Evolutionary conservation across 345 rosid genomes (phyloP).

Genomic region (Pugionium dolabratum): DNA sequence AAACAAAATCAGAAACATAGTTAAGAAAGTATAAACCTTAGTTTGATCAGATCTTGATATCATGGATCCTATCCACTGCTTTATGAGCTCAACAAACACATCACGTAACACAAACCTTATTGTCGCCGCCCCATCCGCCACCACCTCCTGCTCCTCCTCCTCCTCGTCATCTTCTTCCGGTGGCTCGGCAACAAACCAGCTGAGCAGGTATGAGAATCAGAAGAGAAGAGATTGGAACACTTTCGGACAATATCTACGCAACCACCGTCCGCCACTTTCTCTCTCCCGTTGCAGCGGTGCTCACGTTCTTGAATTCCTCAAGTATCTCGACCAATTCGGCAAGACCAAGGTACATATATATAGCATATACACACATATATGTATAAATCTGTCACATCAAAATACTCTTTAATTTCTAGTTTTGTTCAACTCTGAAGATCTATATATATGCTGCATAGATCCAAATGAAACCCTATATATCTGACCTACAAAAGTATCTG

Average conservation of each 20-base stretch:
- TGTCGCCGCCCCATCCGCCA: slow-evolving; percentile 34
- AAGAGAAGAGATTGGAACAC: slow-evolving; percentile 98
- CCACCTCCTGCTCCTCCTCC: slow-evolving; percentile 33
- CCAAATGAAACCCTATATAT: no score
- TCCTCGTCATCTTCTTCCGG: slow-evolving; percentile 48
- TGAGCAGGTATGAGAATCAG: slow-evolving; percentile 93
- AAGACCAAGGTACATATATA: slow-evolving; percentile 58
- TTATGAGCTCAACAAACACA: slow-evolving; percentile 40
- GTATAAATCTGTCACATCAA: background rate
- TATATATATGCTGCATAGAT: no score
- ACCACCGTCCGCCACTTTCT: slow-evolving; percentile 91
- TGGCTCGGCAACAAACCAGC: slow-evolving; percentile 51
- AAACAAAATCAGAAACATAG: background rate
- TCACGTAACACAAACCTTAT: slow-evolving; percentile 35
- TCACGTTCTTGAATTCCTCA: slow-evolving; percentile 90
- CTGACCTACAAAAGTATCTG: no score
- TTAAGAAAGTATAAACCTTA: no score
- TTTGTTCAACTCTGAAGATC: no score
- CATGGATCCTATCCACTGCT: slow-evolving; percentile 60
- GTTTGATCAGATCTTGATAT: slow-evolving; percentile 21
- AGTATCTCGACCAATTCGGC: slow-evolving; percentile 92
- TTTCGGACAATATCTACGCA: slow-evolving; percentile 87
- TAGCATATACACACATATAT: background rate
- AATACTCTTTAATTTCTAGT: no score
- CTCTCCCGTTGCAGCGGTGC: slow-evolving; percentile 95